These are phyloP conservation scores for Euphorbia neoarborescens DNA, from an alignment of 441 rosid species.

Conservation along the genomic window DNA sequence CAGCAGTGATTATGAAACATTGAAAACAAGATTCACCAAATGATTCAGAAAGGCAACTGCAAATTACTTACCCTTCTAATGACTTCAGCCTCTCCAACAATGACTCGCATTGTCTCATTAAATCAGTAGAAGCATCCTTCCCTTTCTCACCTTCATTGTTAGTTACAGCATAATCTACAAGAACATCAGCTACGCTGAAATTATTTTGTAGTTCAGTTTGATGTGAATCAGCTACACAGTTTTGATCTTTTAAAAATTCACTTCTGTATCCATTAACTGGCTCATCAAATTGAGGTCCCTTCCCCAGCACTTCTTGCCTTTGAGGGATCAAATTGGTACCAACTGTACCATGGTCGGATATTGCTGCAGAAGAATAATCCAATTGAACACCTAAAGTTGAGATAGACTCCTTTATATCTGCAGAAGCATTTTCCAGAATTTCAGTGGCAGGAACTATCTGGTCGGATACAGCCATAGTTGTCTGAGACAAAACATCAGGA, in stretches of 20 bases:
- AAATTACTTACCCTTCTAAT: constrained; percentile 53
- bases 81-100: constrained; percentile 71
- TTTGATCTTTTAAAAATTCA: constrained; percentile 27
- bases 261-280: constrained; percentile 27
- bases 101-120: constrained; percentile 45
- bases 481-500: constrained; percentile 47
- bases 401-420: constrained; percentile 24
- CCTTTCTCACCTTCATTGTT: constrained; percentile 27
- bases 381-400: constrained; percentile 25
- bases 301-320: constrained; percentile 23
- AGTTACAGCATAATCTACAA: constrained; percentile 23
- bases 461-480: constrained; percentile 27
- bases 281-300: constrained; percentile 26
- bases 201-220: constrained; percentile 28
- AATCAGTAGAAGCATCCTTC: constrained; percentile 38
- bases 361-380: constrained; percentile 30
- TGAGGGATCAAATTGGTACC: constrained; percentile 29
- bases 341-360: constrained; percentile 21
- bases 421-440: constrained; percentile 26
- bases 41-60: constrained; percentile 14
- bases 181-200: constrained; percentile 25
- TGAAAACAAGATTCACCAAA: not conserved
- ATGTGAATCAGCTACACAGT: constrained; percentile 24
- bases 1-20: constrained; percentile 1
- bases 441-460: constrained; percentile 25